These are phyloP conservation scores for Linnemannia schmuckeri DNA, from an alignment of 192 early-diverging fungal species.

Conservation along the genomic window DNA sequence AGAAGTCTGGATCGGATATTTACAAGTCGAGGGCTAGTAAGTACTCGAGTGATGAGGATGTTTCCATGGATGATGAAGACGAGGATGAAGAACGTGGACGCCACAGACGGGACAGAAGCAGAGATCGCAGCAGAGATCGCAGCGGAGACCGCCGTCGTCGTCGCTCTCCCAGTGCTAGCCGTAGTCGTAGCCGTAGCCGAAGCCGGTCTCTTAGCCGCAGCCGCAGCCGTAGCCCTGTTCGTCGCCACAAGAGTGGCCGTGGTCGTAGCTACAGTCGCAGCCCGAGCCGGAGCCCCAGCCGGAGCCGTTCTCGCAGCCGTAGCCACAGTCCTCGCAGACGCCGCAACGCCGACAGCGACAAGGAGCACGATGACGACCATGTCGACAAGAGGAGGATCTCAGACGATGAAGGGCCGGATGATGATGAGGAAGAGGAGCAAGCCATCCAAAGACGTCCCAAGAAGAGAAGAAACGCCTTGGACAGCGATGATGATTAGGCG, in stretches of 20 bases:
- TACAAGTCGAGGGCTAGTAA: constrained; percentile 46
- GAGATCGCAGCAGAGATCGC: constrained; percentile 35
- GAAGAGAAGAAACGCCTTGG: constrained; percentile 57
- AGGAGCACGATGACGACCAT: constrained; percentile 28
- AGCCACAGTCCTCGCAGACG: constrained; percentile 11
- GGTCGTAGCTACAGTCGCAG: constrained; percentile 40
- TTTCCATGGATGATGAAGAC: constrained; percentile 71
- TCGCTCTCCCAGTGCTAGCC: background rate
- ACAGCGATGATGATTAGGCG: constrained; percentile 55
- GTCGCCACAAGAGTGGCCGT: constrained; percentile 46
- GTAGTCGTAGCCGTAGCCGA: constrained; percentile 47
- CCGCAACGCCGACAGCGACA: constrained; percentile 43
- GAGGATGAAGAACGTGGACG: constrained; percentile 60
- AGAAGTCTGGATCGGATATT: constrained; percentile 48
- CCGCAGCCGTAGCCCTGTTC: constrained; percentile 23
- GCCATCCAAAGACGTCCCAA: constrained; percentile 45
- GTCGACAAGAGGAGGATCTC: constrained; percentile 9
- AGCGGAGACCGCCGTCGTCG: constrained; percentile 14
- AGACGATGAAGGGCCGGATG: constrained; percentile 40
- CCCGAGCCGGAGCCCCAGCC: constrained; percentile 29
- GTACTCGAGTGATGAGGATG: constrained; percentile 61
- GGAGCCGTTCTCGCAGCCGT: constrained; percentile 12
- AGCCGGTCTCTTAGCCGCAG: constrained; percentile 32
- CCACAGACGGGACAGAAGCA: constrained; percentile 44
- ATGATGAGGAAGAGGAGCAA: constrained; percentile 54